Conservation (phyloP, 345 rosid genomes). For the Brassica cretica region DNA sequence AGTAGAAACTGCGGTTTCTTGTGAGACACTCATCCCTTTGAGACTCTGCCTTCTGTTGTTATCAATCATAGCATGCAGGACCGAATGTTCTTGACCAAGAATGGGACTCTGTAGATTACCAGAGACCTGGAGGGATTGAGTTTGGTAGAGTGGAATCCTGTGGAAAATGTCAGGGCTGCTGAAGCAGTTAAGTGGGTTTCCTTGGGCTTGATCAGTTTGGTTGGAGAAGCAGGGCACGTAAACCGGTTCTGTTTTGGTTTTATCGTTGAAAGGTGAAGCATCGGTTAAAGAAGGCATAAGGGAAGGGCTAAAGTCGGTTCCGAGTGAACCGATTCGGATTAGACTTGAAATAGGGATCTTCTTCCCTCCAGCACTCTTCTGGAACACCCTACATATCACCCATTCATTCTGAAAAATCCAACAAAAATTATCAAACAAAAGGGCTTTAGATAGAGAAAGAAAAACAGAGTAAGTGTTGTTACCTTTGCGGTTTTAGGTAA, state of each 20-base stretch:
- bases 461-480: constrained; percentile 3
- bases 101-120: constrained; percentile 41
- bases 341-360: constrained; percentile 67
- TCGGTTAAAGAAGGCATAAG: constrained; percentile 71
- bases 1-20: constrained; percentile 52
- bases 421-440: not conserved
- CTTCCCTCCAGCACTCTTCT: constrained; percentile 73
- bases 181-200: constrained; percentile 41
- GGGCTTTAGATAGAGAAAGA: not conserved
- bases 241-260: constrained; percentile 47
- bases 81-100: constrained; percentile 51
- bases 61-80: constrained; percentile 54
- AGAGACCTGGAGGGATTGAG: constrained; percentile 38
- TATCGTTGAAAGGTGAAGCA: constrained; percentile 49
- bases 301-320: constrained; percentile 50
- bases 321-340: constrained; percentile 44
- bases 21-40: constrained; percentile 63
- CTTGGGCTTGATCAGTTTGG: constrained; percentile 43
- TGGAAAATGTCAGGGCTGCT: constrained; percentile 46
- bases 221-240: constrained; percentile 99
- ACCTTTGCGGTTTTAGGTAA: constrained; percentile 91
- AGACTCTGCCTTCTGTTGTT: constrained; percentile 46
- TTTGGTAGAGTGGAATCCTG: constrained; percentile 38
- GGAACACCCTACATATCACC: constrained; percentile 90
- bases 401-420: constrained; percentile 66